A percentile compares a stretch with the other conserved stretches of the same genome.
Conservation (phyloP, 192 early-diverging fungal genomes). For the Anaeromyces robustus region DNA sequence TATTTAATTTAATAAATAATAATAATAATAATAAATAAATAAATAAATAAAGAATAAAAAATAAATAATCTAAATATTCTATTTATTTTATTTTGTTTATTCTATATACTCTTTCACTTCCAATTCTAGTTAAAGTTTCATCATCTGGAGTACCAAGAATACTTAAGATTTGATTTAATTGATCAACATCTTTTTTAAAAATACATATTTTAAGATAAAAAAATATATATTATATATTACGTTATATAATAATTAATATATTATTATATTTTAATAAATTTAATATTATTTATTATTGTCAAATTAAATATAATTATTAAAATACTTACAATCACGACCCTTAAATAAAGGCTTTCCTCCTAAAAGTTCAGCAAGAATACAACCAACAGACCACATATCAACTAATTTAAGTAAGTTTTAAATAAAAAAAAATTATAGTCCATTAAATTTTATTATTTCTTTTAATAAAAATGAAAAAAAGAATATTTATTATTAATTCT, state of each 20-base stretch:
- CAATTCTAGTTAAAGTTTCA: constrained; percentile 67
- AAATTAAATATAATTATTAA: background rate
- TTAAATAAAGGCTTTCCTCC: constrained; percentile 89
- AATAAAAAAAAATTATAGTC: no score
- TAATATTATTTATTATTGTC: constrained; percentile 13
- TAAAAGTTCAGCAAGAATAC: constrained; percentile 96
- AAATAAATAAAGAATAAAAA: no score
- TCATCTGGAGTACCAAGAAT: constrained; percentile 94
- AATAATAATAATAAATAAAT: no score
- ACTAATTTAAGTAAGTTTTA: background rate
- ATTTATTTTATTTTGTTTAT: no score
- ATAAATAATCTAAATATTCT: no score
- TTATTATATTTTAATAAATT: no score
- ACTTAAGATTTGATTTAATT: constrained; percentile 90
- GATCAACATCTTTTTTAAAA: constrained; percentile 70
- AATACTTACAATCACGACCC: constrained; percentile 20
- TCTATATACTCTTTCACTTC: constrained; percentile 62
- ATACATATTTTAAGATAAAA: no score
- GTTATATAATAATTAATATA: no score
- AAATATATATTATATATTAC: no score
- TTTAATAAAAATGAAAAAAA: background rate
- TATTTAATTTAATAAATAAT: no score
- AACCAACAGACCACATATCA: constrained; percentile 98
- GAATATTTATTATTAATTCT: no score
- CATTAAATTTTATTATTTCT: no score